Evolutionary conservation across 345 rosid species (phyloP).

Genomic region (Iberis pinnata): DNA sequence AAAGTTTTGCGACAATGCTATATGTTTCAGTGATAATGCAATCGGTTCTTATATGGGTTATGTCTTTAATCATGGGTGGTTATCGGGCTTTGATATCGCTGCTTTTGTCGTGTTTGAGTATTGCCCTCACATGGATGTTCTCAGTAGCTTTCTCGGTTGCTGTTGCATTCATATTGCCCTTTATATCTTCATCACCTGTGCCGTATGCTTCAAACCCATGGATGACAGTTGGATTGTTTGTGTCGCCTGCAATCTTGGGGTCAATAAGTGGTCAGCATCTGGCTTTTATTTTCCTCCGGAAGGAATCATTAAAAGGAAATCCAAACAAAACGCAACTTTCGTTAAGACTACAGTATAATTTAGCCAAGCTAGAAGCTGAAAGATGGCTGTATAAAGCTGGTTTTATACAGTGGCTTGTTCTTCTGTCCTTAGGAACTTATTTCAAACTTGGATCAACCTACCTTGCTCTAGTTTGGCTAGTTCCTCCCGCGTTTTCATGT

Average conservation of each 20-base stretch:
- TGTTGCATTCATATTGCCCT: slow-evolving; percentile 65
- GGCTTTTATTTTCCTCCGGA: slow-evolving; percentile 50
- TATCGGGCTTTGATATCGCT: slow-evolving; percentile 56
- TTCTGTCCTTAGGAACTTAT: slow-evolving; percentile 64
- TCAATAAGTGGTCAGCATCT: slow-evolving; percentile 84
- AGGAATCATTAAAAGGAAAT: slow-evolving; percentile 41
- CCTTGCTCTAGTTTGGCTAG: slow-evolving; percentile 79
- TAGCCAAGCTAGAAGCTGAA: slow-evolving; percentile 81
- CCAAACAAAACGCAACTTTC: slow-evolving; percentile 47
- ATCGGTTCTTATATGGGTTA: slow-evolving; percentile 69
- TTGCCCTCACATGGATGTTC: slow-evolving; percentile 56
- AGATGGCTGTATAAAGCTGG: slow-evolving; percentile 93
- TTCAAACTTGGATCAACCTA: slow-evolving; percentile 70
- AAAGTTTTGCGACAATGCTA: slow-evolving; percentile 62
- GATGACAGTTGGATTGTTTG: slow-evolving; percentile 79
- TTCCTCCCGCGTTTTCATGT: slow-evolving; percentile 96
- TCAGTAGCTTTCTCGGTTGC: slow-evolving; percentile 64
- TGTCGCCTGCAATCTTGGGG: slow-evolving; percentile 81
- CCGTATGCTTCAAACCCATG: slow-evolving; percentile 78
- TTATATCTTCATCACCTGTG: slow-evolving; percentile 62
- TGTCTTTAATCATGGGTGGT: slow-evolving; percentile 91
- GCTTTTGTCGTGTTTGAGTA: slow-evolving; percentile 58
- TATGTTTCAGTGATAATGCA: slow-evolving; percentile 75
- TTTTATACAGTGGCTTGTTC: slow-evolving; percentile 73
- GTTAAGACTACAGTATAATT: slow-evolving; percentile 37